Evolutionary conservation across 2,329 filamentous ascomycete species (phyloP).

Genomic region (Trichoderma breve): DNA sequence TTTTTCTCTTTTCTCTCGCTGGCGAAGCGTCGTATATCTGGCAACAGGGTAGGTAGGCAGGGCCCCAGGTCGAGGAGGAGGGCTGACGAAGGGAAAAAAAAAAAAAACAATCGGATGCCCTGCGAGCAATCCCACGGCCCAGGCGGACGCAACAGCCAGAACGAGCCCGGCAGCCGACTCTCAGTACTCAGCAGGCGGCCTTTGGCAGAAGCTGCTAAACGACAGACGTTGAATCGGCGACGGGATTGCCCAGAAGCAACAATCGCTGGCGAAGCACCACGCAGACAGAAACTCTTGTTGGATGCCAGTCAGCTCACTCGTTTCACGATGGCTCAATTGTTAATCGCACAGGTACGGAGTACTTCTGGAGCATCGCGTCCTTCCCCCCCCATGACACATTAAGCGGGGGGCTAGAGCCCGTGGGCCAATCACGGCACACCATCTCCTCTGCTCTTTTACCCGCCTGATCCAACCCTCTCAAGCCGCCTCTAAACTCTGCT

Average conservation of each 20-base stretch:
- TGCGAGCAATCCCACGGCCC: slow-evolving; percentile 22
- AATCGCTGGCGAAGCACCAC: slow-evolving; percentile 18
- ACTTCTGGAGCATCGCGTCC: slow-evolving; percentile 26
- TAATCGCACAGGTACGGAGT: slow-evolving; percentile 19
- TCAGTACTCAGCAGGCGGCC: not conserved
- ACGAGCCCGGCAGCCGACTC: not conserved
- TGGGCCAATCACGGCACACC: slow-evolving; percentile 33
- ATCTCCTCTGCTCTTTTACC: slow-evolving; percentile 22
- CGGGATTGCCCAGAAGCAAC: slow-evolving; percentile 1
- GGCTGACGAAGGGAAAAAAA: not conserved
- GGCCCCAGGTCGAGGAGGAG: slow-evolving; percentile 8
- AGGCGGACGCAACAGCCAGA: slow-evolving; percentile 16
- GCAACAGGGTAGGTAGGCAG: not conserved
- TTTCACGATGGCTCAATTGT: slow-evolving; percentile 21
- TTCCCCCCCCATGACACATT: slow-evolving; percentile 39
- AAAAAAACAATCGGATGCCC: slow-evolving; percentile 11
- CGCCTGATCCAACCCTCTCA: slow-evolving; percentile 19
- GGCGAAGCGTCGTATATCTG: slow-evolving; percentile 21
- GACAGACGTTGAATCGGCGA: not conserved
- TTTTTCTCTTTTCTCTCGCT: not conserved
- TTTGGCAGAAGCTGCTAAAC: not conserved
- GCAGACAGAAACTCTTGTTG: not conserved
- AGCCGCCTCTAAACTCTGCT: slow-evolving; percentile 16
- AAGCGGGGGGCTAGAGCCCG: slow-evolving; percentile 34
- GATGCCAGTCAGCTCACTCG: slow-evolving; percentile 18